Evolutionary conservation across 2,329 filamentous ascomycete genomes (phyloP), one percentile per base, ranked within the genome.

Genomic region (Trichoderma guizhouense): DNA sequence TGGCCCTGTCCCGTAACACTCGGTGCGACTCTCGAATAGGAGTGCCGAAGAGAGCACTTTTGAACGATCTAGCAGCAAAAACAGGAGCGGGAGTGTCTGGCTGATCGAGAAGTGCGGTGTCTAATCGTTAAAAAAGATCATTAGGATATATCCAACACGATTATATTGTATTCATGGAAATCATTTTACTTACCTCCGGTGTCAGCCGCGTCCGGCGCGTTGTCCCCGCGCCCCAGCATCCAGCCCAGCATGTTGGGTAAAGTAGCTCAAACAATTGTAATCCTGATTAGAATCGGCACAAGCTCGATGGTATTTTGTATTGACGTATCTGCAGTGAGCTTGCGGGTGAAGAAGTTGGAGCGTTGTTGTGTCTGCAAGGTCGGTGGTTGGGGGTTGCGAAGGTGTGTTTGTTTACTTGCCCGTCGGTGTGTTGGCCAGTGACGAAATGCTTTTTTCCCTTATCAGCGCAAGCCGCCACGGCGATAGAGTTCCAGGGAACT

Each of bases 11-110:
- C 43, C 70, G 75, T 71, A 72, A 75, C 72, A 73, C 76, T 75
- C 82, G 80, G 62, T 83, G 79, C 60, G 78, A 78, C 15, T 78
- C 78, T 64, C 82, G 80, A 15, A 83, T 81, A 12, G 89, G 87
- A 4, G 88, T 89, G 53, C 90, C 90, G 76, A 91, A 91, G 60
- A 92, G 79, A 30, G 88, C 89, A 75, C 86, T 89, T 76, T 88
- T 90, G 77, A 92, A 83, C 7, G 90, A 90, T 72, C 90, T 86
- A 47, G 89, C 89, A 2, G 89, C 90, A 77, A 92, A 92, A 0
- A 91, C 86, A 2, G 90, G 89, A 0, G 88, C 90, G 7, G 90
- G 90, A 18, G 90, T 92, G 75, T 91, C 89, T 51, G 89, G 89
- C 36, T 84, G 83, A 18, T 91, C 89, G 53, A 87, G 75, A 73